phyloP scores from a whole-genome alignment of 2,329 filamentous ascomycete genomes.

The Chrysoporthe puriensis region DNA sequence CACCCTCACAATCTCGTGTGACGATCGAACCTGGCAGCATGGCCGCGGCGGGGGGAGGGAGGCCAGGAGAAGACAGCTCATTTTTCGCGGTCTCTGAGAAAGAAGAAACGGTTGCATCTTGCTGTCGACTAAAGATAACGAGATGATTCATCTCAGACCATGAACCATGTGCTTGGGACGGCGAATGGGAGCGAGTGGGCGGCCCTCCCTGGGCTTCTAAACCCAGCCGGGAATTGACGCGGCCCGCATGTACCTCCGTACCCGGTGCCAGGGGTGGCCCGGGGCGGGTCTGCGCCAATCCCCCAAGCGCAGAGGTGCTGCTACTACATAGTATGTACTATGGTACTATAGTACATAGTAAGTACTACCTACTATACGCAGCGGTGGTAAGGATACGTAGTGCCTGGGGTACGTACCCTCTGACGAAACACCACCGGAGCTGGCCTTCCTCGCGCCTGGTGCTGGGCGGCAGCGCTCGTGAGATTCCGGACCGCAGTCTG shows the following conservation, averaged over 20 bases:
- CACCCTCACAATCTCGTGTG: constrained; percentile 18
- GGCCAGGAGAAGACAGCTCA: not conserved
- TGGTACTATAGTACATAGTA: too few relatives aligned
- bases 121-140: constrained; percentile 2
- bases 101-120: not conserved
- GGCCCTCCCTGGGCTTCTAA: not conserved
- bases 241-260: not conserved
- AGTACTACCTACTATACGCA: too few relatives aligned
- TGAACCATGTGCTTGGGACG: constrained; percentile 4
- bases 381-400: too few relatives aligned
- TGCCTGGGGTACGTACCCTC: not conserved
- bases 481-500: not conserved
- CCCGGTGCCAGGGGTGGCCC: not conserved
- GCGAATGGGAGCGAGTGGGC: not conserved
- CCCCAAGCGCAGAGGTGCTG: not conserved
- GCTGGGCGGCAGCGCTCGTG: not conserved
- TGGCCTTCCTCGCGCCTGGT: not conserved
- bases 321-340: too few relatives aligned
- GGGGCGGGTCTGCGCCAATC: not conserved
- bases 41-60: not conserved
- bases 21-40: not conserved
- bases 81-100: not conserved
- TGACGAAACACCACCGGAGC: not conserved
- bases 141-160: constrained; percentile 5
- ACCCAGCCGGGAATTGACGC: not conserved